Evolutionary conservation across 2,329 filamentous ascomycete genomes (phyloP), one percentile per base, ranked within the genome.

Genomic region (Pseudocercospora pini-densiflorae): DNA sequence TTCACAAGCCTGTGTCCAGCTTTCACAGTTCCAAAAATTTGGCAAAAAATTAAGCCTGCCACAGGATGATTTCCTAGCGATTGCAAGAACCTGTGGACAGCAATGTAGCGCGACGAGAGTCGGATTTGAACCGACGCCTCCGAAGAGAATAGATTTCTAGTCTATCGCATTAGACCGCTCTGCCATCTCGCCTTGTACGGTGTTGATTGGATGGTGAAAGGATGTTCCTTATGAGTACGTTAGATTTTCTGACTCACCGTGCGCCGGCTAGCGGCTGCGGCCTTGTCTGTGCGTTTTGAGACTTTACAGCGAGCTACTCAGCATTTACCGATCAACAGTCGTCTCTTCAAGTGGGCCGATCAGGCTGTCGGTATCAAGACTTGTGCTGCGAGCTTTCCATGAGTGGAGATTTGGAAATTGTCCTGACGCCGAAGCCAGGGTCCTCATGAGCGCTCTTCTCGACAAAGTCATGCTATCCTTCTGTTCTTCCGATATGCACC

Each of bases 111-210:
- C 45, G 63, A 65, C 59, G 59, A 40, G 49, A 53, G 60, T 54
- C 61, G 61, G 64, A 66, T 60, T 64, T 57, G 61, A 67, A 64
- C 62, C 62, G 62, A 60, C 62, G 65, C 65, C 59, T 59, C 65
- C 65, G 65, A 68, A 65, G 62, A 59, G 59, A 68, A 68, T 68
- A 62, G 65, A 68, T 68, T 66, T 63, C 62, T 59, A 68, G 65
- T 69, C 67, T 67, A 69, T 69, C 67, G 67, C 67, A 65, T 54
- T 69, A 69, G 36, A 69, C 67, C 67, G 63, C 67, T 69, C 65
- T 64, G 67, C 67, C 64, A 68, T 61, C 59, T 58, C 59, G 60
- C 63, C 63, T 21, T 54, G 43, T 29, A 27, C 16, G n/a, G 7
- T 24, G 6, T 29, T 31, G 23, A 31, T 29, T 45, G 29, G 24